Base-by-base conservation (phyloP, 1,284 basidiomycete species). In the Mycosarcoma mackinlayi region DNA sequence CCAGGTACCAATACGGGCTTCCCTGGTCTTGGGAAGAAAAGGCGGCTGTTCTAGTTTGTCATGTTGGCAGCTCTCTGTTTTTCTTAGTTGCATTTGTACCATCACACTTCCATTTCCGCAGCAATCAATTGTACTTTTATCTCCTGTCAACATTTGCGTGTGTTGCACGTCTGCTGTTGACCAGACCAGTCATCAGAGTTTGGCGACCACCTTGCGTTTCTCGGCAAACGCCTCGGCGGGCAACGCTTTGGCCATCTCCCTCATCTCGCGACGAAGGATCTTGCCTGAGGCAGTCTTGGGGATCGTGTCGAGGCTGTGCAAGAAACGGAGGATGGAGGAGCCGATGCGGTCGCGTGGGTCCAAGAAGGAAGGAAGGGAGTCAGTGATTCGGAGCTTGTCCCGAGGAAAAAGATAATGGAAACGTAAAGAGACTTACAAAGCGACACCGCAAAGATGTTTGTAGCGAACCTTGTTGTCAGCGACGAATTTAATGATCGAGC, bases 391-490 rank as follows among this genome's bases (percentile, higher is more conserved):
- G n/a, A n/a, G n/a, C n/a, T n/a, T n/a, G n/a, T n/a, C n/a, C n/a
- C n/a, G n/a, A n/a, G n/a, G n/a, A 30, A n/a, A 19, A 18, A 6
- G 18, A 33, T 13, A 13, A 10, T n/a, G 16, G n/a, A 31, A 5
- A n/a, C 16, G 11, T n/a, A 19, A n/a, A 24, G 7, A 9, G n/a
- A 76, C 67, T 73, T 62, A 73, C 73, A 74, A 74, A 19, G 74
- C 52, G 14, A 78, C 90, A 16, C 88, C 89, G 10, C 85, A 85
- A 0, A 92, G 83, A 66, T 86, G 86, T 81, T 92, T 92, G 84
- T 92, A 92, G 30, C 85, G 84, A 10, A 87, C 85, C 81, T 92
- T 92, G 57, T 85, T 83, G 62, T 90, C 89, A 6, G 88, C 84
- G 21, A 93, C 89, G 70, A 89, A 87, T 89, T 91, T 57, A 44